Base-by-base conservation (phyloP, 179 eudicot species). In the Drosera spatulata region DNA sequence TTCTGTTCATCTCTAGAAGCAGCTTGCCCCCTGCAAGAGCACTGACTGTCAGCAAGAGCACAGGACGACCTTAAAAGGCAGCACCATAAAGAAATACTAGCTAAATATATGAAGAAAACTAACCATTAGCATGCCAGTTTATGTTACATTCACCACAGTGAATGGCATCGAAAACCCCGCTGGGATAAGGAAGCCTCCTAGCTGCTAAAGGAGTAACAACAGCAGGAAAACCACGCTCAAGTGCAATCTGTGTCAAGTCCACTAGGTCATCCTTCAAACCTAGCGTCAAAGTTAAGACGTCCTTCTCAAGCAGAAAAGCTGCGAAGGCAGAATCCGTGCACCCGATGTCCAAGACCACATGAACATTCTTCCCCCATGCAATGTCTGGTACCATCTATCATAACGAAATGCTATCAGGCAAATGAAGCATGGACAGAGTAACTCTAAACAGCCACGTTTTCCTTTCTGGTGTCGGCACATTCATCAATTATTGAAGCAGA, bases 231-330 rank as follows among this genome's bases (percentile, higher is more conserved):
- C 97, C 95, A 63, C 97, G 75, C 64, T 87, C 95, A 3, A 87
- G 79, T 51, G 95, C 88, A 65, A 90, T 85, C 68, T 87, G 96
- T 44, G 87, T 86, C 71, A 85, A 95, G 41, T 95, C 95, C 66
- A 82, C 93, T 37, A 85, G 94, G 69, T 91, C 94, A 62, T 91
- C 97, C 75, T 91, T 91, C 6, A 94, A 94, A 8, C 90, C 97
- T 62, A 91, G 79, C 39, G 97, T 85, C 83, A 87, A 79, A n/a
- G 97, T 70, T 8, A 87, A 81, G 55, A 85, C 97, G 55, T 87
- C 88, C 65, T 79, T 85, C 3, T 91, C 94, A 53, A 91, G 85
- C 14, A 91, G 84, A 59, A 57, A 87, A 10, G 90, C 97, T 2
- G 94, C 96, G 44, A 91, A 85, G 67, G 94, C 87, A 7, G 97